These are phyloP conservation scores for Bryoglossum gracile DNA, from an alignment of 495 filamentous ascomycete genomes.

Conservation along the genomic window DNA sequence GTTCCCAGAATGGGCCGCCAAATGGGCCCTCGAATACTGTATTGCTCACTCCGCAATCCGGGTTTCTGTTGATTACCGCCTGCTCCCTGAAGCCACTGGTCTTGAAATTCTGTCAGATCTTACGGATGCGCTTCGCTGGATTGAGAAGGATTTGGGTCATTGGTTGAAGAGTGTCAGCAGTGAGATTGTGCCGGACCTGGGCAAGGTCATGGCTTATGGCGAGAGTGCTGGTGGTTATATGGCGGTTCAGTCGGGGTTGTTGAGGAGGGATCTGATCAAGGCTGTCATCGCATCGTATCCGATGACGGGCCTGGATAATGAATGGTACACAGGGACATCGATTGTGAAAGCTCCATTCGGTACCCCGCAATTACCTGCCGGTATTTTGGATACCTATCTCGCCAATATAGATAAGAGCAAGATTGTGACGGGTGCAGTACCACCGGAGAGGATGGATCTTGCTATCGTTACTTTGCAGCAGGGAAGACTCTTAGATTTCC, in stretches of 20 bases:
- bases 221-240: slow-evolving; percentile 31
- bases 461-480: slow-evolving; percentile 3
- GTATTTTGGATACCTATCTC: background rate
- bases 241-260: slow-evolving; percentile 28
- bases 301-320: slow-evolving; percentile 11
- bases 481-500: background rate
- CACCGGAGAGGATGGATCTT: slow-evolving; percentile 7
- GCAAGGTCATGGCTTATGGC: slow-evolving; percentile 11
- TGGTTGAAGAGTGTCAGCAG: slow-evolving; percentile 6
- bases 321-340: slow-evolving; percentile 3
- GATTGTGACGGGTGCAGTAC: slow-evolving; percentile 12
- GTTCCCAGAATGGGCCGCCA: slow-evolving; percentile 10
- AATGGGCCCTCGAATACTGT: slow-evolving; percentile 15
- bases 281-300: slow-evolving; percentile 16
- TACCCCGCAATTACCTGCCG: background rate
- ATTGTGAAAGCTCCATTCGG: slow-evolving; percentile 2
- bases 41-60: slow-evolving; percentile 30
- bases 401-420: background rate
- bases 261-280: slow-evolving; percentile 7
- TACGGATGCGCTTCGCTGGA: slow-evolving; percentile 44
- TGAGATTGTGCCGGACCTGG: slow-evolving; percentile 2
- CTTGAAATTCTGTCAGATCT: slow-evolving; percentile 42
- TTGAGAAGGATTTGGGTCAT: slow-evolving; percentile 16
- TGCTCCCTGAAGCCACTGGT: slow-evolving; percentile 43
- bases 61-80: slow-evolving; percentile 45